Conservation (phyloP, 805 yeast genomes). For the Priceomyces carsonii region DNA sequence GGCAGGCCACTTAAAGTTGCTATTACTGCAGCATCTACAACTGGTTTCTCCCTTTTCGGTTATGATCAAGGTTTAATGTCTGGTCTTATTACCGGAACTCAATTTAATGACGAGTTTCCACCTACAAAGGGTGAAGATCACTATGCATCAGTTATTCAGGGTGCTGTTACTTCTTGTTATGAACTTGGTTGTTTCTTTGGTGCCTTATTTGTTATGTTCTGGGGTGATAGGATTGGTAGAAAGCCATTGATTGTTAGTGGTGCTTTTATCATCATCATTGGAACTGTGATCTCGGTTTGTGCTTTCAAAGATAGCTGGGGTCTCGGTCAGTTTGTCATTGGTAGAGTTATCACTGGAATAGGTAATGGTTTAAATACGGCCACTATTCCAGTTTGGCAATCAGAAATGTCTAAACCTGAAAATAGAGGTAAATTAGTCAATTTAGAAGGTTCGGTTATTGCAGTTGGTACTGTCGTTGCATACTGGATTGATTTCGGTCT, state of each 20-base stretch:
- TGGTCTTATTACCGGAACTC: slow-evolving; percentile 40
- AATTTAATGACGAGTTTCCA: slow-evolving; percentile 41
- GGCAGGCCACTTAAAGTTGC: slow-evolving; percentile 49
- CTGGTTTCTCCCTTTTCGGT: slow-evolving; percentile 34
- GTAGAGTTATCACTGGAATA: slow-evolving; percentile 50
- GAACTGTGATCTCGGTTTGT: slow-evolving; percentile 40
- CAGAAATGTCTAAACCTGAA: slow-evolving; percentile 46
- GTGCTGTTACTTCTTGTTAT: slow-evolving; percentile 69
- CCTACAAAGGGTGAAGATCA: slow-evolving; percentile 31
- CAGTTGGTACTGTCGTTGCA: slow-evolving; percentile 71
- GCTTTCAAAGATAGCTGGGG: slow-evolving; percentile 46
- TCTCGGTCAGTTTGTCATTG: slow-evolving; percentile 69
- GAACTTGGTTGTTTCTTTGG: slow-evolving; percentile 59
- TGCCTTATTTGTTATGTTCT: slow-evolving; percentile 39
- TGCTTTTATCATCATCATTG: slow-evolving; percentile 39
- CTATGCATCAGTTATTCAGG: slow-evolving; percentile 51
- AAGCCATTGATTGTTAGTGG: slow-evolving; percentile 40
- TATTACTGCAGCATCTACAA: slow-evolving; percentile 27
- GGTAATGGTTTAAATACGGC: slow-evolving; percentile 46
- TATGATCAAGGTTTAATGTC: slow-evolving; percentile 47
- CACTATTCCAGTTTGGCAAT: slow-evolving; percentile 48
- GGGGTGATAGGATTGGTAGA: slow-evolving; percentile 44
- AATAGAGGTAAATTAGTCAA: slow-evolving; percentile 41
- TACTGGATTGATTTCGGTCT: slow-evolving; percentile 66
- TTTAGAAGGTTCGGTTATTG: slow-evolving; percentile 54